These are phyloP conservation scores for Purpureocillium lavendulum DNA, from an alignment of 2,329 filamentous ascomycete genomes.

Conservation along the genomic window DNA sequence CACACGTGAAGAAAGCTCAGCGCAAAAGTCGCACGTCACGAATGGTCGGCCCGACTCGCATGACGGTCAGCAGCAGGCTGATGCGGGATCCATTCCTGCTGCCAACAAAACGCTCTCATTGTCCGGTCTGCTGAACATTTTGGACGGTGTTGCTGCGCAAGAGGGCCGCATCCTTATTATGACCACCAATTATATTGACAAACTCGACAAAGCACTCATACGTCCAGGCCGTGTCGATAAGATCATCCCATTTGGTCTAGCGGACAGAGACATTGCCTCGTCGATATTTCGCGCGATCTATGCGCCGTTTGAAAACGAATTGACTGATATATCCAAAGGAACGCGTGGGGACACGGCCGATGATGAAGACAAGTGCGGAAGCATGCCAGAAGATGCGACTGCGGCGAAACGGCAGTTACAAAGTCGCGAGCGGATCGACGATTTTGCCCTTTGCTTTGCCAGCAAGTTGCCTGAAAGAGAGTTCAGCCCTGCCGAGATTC, in stretches of 20 bases:
- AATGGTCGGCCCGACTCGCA: too few species aligned
- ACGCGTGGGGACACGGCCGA: conserved; percentile 17
- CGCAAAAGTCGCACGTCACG: conserved; percentile 2
- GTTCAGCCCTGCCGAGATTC: conserved; percentile 54
- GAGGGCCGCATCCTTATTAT: conserved; percentile 55
- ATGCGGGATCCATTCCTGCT: neutral
- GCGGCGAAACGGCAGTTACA: too few species aligned
- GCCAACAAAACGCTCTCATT: conserved; percentile 47
- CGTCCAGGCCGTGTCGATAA: conserved; percentile 55
- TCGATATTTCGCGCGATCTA: conserved; percentile 53
- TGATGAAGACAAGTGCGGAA: conserved; percentile 18
- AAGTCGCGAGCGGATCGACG: conserved; percentile 32
- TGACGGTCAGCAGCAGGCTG: too few species aligned
- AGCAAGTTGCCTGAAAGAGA: conserved; percentile 41
- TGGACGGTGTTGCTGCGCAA: conserved; percentile 63
- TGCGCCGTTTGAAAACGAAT: conserved; percentile 35
- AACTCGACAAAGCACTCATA: conserved; percentile 53
- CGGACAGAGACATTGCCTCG: conserved; percentile 42
- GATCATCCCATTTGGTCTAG: conserved; percentile 46
- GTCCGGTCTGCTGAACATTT: conserved; percentile 70
- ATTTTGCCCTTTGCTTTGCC: conserved; percentile 39
- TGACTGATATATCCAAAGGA: too few species aligned
- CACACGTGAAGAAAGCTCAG: conserved; percentile 32
- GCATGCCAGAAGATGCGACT: conserved; percentile 20
- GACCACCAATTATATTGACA: conserved; percentile 57